Percentiles rank a stretch among this genome's conserved stretches.
These are phyloP conservation scores for Aspergillus eucalypticola DNA, from an alignment of 2,329 filamentous ascomycete species.

Conservation along the genomic window DNA sequence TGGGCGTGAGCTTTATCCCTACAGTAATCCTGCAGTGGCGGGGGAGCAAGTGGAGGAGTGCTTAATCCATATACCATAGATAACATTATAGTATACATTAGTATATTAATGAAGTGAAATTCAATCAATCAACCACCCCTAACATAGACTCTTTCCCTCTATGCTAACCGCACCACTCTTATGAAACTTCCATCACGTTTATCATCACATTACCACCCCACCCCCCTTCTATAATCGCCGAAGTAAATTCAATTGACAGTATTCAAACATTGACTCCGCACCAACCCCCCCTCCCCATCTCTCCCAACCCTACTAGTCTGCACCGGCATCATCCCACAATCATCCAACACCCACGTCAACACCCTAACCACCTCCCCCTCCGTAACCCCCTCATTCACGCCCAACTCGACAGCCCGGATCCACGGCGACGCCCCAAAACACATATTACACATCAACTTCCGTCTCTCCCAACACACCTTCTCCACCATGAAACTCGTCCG, in stretches of 20 bases:
- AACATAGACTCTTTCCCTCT: too few relatives aligned
- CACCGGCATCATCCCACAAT: constrained; percentile 3
- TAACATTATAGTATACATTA: too few relatives aligned
- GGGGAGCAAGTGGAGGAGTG: constrained; percentile 38
- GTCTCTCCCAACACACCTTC: constrained; percentile 26
- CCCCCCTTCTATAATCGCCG: too few relatives aligned
- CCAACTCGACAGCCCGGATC: constrained; percentile 52
- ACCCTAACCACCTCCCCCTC: constrained; percentile 13
- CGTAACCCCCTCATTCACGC: constrained; percentile 52
- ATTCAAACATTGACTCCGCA: background rate
- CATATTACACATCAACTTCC: constrained; percentile 49
- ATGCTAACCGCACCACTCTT: too few relatives aligned
- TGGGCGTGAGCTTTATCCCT: constrained; percentile 32
- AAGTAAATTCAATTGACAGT: background rate
- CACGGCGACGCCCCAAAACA: constrained; percentile 55
- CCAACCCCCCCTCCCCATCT: background rate
- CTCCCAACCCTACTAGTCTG: background rate
- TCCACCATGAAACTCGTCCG: constrained; percentile 53
- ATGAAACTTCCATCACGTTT: too few relatives aligned
- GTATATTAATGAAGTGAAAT: too few relatives aligned
- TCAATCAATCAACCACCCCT: too few relatives aligned
- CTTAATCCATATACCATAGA: background rate
- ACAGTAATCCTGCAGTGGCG: constrained; percentile 30
- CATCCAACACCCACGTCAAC: background rate
- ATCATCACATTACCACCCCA: too few relatives aligned